These are phyloP conservation scores for Priceomyces castillae DNA, from an alignment of 805 yeast species.

Conservation along the genomic window DNA sequence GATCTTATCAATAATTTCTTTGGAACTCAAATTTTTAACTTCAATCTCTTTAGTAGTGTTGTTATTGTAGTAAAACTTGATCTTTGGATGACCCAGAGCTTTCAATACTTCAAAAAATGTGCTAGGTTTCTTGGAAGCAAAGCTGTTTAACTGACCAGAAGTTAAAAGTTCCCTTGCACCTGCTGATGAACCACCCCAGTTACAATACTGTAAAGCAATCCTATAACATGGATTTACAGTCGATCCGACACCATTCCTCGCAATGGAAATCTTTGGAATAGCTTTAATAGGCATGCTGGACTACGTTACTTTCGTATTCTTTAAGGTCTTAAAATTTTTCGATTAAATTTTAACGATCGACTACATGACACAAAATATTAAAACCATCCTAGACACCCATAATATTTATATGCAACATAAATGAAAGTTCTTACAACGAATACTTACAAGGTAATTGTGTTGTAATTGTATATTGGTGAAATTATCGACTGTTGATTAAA, in stretches of 20 bases:
- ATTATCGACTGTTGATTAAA: no score
- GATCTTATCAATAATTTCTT: conserved; percentile 63
- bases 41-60: conserved; percentile 57
- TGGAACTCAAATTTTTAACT: conserved; percentile 66
- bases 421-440: no score
- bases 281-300: conserved; percentile 55
- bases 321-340: not conserved
- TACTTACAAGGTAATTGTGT: no score
- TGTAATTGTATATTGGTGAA: no score
- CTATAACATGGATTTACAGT: conserved; percentile 72
- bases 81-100: conserved; percentile 81
- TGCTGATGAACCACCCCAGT: conserved; percentile 92
- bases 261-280: conserved; percentile 53
- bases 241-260: conserved; percentile 76
- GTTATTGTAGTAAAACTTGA: conserved; percentile 37
- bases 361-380: not conserved
- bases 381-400: no score
- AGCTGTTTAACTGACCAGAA: conserved; percentile 46
- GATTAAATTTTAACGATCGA: not conserved
- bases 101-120: conserved; percentile 69
- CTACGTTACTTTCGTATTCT: not conserved
- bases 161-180: conserved; percentile 73
- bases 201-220: conserved; percentile 78
- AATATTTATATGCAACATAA: no score
- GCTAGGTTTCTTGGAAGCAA: conserved; percentile 61